Evolutionary conservation across 768 basidiomycete genomes (phyloP), one percentile per base, ranked within the genome.

Genomic region (Pulveroboletus sp.): DNA sequence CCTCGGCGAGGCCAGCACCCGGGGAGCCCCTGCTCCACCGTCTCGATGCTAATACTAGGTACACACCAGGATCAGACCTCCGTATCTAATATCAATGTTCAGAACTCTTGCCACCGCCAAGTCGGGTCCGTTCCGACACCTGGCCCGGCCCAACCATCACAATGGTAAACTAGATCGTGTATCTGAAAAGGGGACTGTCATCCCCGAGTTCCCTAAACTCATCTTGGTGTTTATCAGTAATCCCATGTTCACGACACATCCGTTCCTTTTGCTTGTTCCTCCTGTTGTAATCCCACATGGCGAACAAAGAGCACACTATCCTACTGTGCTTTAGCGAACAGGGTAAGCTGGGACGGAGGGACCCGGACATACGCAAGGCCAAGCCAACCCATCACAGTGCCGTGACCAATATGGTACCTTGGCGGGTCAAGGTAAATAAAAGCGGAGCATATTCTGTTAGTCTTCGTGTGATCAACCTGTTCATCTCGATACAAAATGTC

Each of bases 181-280:
- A 60, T 76, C 75, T 72, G 67, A 77, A 81, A 37, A 80, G 61
- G 31, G 79, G 79, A 39, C 74, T 77, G 33, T 71, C 68, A 55
- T 75, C 75, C 2, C 76, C 79, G 58, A 78, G 61, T 6, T 76
- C 67, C 24, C 51, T 61, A 50, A 74, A 79, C 34, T 75, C 69
- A n/a, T 64, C 65, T 38, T 58, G 59, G 29, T 64, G 62, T 36
- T 60, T 66, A 8, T 65, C 60, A n/a, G 68, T 65, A 36, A 81
- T 75, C 2, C 69, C 68, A 39, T 75, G 69, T 4, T 63, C 64
- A 5, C 56, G 58, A 46, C 78, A 80, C 7, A 58, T 56, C 6
- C 64, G 70, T 40, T 72, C 70, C 47, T 77, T 79, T 42, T 61
- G 52, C 53, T 72, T 72, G 58, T 80, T 81, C 12, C 77, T 59